phyloP scores from a whole-genome alignment of 1,139 yeast species.

The Magnusiomyces ingens region DNA sequence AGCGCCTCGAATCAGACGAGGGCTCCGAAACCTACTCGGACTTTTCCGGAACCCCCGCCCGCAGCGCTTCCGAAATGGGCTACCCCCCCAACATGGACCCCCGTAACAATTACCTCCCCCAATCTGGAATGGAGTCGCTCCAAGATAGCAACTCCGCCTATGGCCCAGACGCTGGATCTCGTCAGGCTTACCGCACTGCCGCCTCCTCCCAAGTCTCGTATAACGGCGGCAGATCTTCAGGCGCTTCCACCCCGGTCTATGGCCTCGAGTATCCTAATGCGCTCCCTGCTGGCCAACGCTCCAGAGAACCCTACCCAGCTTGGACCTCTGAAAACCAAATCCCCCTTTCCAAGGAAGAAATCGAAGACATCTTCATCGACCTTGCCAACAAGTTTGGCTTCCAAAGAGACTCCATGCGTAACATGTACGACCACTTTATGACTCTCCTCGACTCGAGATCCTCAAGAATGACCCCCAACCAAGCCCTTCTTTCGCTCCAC shows the following conservation, averaged over 20 bases:
- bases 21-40: slow-evolving; percentile 40
- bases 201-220: slow-evolving; percentile 46
- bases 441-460: slow-evolving; percentile 88
- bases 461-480: slow-evolving; percentile 94
- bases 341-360: slow-evolving; percentile 79
- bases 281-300: slow-evolving; percentile 37
- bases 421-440: slow-evolving; percentile 95
- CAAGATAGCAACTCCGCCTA: slow-evolving; percentile 28
- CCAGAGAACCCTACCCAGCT: slow-evolving; percentile 85
- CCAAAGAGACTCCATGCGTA: slow-evolving; percentile 96
- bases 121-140: slow-evolving; percentile 26
- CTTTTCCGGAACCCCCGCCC: slow-evolving; percentile 32
- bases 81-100: slow-evolving; percentile 18
- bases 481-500: slow-evolving; percentile 85
- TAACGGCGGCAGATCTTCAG: slow-evolving; percentile 77
- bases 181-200: slow-evolving; percentile 21
- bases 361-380: slow-evolving; percentile 86
- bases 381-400: slow-evolving; percentile 89
- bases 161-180: slow-evolving; percentile 15
- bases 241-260: slow-evolving; percentile 93
- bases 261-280: slow-evolving; percentile 72
- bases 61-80: slow-evolving; percentile 35
- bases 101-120: slow-evolving; percentile 26
- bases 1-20: slow-evolving; percentile 33
- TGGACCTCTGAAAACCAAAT: slow-evolving; percentile 92